Base-by-base conservation (phyloP, 768 basidiomycete genomes). In the Russula sp. region DNA sequence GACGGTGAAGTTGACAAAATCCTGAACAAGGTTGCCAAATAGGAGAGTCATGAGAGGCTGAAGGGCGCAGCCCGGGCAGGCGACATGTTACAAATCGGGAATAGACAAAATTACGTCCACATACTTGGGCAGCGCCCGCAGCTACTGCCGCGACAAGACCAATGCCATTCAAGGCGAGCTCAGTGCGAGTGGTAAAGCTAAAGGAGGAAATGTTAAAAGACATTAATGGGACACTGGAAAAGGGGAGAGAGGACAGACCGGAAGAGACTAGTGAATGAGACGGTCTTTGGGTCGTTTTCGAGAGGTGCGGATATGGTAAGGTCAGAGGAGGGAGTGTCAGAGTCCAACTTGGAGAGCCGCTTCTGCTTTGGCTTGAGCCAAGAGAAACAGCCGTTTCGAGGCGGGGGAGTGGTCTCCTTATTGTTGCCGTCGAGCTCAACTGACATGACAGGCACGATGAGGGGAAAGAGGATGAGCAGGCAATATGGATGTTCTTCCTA, bases 121-220 rank as follows among this genome's bases (percentile, higher is more conserved):
- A 2, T 65, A 89, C 88, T 78, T 91, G 89, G 39, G 91, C 83
- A 20, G 89, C 85, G 18, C 92, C 92, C 14, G 88, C 85, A 0
- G 77, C 85, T 13, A 77, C 80, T 0, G 94, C 89, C 6, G 82
- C 79, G 13, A 89, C 68, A 31, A 94, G 55, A 37, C 89, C 91
- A 63, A 95, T 75, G 14, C 75, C 69, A 73, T 95, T 79, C n/a
- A 92, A 66, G 56, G 77, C 67, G 1, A 85, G 68, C 72, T 97
- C 94, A 35, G 79, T 75, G 31, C 69, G 78, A 0, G 88, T 95
- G 0, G 89, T 80, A 72, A 87, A 95, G 0, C 91, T 86, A 72
- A 55, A 27, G 1, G 14, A 16, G 13, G 32, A 42, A 34, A 51
- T 9, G 20, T 20, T 59, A 32, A 40, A n/a, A 27, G 27, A 2